These are phyloP conservation scores for Begonia masoniana DNA, from an alignment of 306 rosid genomes.

Conservation along the genomic window DNA sequence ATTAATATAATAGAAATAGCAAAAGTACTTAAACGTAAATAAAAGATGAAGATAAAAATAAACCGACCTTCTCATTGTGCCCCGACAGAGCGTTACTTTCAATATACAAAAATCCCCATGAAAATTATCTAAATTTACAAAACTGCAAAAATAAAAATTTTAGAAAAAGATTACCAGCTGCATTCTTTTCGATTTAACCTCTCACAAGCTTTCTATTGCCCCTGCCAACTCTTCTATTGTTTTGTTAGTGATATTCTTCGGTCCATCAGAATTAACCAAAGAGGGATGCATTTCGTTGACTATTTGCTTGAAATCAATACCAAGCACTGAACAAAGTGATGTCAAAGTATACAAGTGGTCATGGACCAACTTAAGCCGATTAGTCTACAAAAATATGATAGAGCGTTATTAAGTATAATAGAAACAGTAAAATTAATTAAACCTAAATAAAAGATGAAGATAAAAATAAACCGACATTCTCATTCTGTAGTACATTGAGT, in stretches of 20 bases:
- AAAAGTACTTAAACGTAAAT: slow-evolving; percentile 1
- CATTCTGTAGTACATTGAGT: slow-evolving; percentile 62
- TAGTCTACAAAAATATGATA: slow-evolving; percentile 33
- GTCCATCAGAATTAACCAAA: slow-evolving; percentile 56
- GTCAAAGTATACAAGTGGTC: slow-evolving; percentile 37
- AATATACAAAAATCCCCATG: too few relatives aligned
- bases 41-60: too few relatives aligned
- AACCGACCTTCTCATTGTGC: slow-evolving; percentile 79
- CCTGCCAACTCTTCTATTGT: slow-evolving; percentile 46
- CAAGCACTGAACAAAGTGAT: slow-evolving; percentile 78
- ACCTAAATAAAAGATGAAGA: not conserved
- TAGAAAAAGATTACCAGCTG: too few relatives aligned
- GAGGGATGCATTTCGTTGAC: too few relatives aligned
- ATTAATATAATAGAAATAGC: not conserved
- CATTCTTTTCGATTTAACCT: slow-evolving; percentile 78
- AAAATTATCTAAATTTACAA: too few relatives aligned
- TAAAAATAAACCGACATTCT: slow-evolving; percentile 72
- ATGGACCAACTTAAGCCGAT: slow-evolving; percentile 66
- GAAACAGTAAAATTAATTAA: slow-evolving; percentile 5
- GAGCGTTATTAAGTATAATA: too few relatives aligned
- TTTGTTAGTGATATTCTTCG: slow-evolving; percentile 43
- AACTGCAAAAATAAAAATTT: too few relatives aligned
- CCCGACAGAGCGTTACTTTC: too few relatives aligned
- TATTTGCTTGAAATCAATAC: too few relatives aligned
- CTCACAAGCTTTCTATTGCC: slow-evolving; percentile 38